A percentile compares a stretch with the other conserved stretches of the same genome.
phyloP scores from a whole-genome alignment of 495 filamentous ascomycete species.

The Penicillium canariense region DNA sequence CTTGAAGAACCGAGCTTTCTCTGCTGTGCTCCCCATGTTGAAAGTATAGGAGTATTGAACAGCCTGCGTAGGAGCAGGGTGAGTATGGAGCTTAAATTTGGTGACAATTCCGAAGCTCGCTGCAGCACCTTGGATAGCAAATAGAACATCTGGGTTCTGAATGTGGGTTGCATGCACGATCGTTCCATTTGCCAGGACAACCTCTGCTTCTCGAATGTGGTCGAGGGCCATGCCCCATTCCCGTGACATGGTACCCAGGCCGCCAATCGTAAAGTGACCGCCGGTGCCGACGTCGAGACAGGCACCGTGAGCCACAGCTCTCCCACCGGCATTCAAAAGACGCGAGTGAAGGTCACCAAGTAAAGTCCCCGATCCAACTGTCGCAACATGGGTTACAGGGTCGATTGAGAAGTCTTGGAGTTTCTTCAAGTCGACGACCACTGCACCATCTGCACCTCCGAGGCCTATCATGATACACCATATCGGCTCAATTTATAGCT shows the following conservation, averaged over 20 bases:
- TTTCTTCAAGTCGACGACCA: conserved; percentile 46
- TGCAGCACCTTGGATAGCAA: conserved; percentile 49
- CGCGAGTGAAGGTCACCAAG: conserved; percentile 58
- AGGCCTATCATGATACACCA: conserved; percentile 38
- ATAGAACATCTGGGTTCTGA: conserved; percentile 50
- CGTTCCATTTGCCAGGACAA: conserved; percentile 60
- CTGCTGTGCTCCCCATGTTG: conserved; percentile 29
- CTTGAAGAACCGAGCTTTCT: conserved; percentile 34
- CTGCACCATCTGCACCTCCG: conserved; percentile 40
- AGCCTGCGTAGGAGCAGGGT: conserved; percentile 31
- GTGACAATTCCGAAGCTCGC: conserved; percentile 47
- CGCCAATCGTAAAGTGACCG: conserved; percentile 72
- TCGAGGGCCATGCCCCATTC: conserved; percentile 67
- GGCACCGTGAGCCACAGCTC: conserved; percentile 67
- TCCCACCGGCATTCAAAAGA: conserved; percentile 56
- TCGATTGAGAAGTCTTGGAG: conserved; percentile 55
- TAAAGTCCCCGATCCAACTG: conserved; percentile 60
- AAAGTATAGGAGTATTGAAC: conserved; percentile 40
- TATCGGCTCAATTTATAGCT: conserved; percentile 36
- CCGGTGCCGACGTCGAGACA: conserved; percentile 65
- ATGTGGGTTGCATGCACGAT: conserved; percentile 37
- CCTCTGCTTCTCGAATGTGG: conserved; percentile 54
- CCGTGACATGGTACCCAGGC: conserved; percentile 60
- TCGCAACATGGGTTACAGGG: conserved; percentile 52
- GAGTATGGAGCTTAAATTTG: conserved; percentile 44